Evolutionary conservation across 495 filamentous ascomycete species (phyloP), one percentile per base, ranked within the genome.

Genomic region (Aspergillus asperescens): DNA sequence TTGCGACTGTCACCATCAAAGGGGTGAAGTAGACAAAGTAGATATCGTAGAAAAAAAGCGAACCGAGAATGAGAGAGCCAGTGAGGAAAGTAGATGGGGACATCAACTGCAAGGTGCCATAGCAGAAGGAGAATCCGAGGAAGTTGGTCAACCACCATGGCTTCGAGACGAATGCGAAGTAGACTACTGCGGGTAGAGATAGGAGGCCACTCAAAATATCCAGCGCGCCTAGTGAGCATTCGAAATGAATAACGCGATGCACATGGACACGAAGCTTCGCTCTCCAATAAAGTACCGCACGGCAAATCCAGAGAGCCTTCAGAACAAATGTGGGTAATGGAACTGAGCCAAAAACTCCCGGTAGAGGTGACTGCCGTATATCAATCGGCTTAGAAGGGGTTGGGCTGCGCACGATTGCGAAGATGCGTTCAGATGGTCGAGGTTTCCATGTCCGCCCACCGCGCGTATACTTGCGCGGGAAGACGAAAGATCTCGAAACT

Each of bases 11-110:
- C 9, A 96, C 86, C 93, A 98, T 98, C 61, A 93, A 77, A 1
- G 93, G 93, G 0, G 93, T 98, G 66, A 88, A 98, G 64, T 96
- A 98, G 47, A 98, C 93, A 71, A 97, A 94, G 62, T 90, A 86
- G 46, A 98, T 92, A 59, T 98, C 93, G 60, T 98, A 98, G 59
- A 92, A 77, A 66, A 97, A 97, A 13, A 98, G 74, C 0, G 85
- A 87, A 3, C 66, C 72, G 0, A 97, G 74, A 25, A 98, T 83
- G 22, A 89, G 66, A 1, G 83, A 84, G 3, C 90, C 93, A 0
- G 88, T 95, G 51, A 75, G 72, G 62, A 96, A 95, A 0, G 87
- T 95, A 0, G 90, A 93, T 0, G 93, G 94, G 2, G 92, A 95
- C 73, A 98, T 81, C 53, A 95, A 69, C 49, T 89, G 80, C 32